Conservation (phyloP, 2,329 filamentous ascomycete genomes). For the Verticillium isaacii region DNA sequence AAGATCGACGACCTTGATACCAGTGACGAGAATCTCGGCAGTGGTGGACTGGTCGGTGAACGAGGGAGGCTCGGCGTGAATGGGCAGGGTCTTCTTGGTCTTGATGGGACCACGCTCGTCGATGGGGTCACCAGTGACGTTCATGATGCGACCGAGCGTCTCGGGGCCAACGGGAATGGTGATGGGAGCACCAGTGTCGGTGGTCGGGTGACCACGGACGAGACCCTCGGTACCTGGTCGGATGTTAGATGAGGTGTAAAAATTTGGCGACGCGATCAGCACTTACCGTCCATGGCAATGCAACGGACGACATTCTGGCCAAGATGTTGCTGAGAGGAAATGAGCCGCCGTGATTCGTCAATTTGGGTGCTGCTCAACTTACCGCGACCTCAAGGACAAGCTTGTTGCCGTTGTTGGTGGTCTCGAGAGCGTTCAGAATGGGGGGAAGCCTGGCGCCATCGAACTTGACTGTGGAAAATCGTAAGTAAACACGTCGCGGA, state of each 20-base stretch:
- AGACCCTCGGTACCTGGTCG: slow-evolving; percentile 94
- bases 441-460: slow-evolving; percentile 86
- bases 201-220: slow-evolving; percentile 79
- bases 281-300: slow-evolving; percentile 99
- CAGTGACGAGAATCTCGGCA: slow-evolving; percentile 94
- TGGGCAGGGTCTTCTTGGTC: slow-evolving; percentile 78
- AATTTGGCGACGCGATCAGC: slow-evolving; percentile 11
- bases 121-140: slow-evolving; percentile 99
- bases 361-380: slow-evolving; percentile 32
- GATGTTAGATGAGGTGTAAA: slow-evolving; percentile 11
- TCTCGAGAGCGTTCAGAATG: slow-evolving; percentile 96
- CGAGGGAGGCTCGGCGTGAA: slow-evolving; percentile 88
- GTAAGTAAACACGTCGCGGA: neutral
- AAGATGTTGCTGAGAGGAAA: slow-evolving; percentile 79
- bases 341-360: slow-evolving; percentile 25
- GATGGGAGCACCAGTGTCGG: slow-evolving; percentile 92
- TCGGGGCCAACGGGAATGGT: slow-evolving; percentile 89
- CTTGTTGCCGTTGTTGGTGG: slow-evolving; percentile 87
- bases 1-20: slow-evolving; percentile 99
- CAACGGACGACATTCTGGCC: slow-evolving; percentile 98
- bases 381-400: slow-evolving; percentile 95
- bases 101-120: slow-evolving; percentile 99
- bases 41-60: slow-evolving; percentile 95
- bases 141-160: slow-evolving; percentile 98
- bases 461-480: slow-evolving; percentile 77